phyloP scores from a whole-genome alignment of 306 rosid genomes.

The Dicorynia guianensis region DNA sequence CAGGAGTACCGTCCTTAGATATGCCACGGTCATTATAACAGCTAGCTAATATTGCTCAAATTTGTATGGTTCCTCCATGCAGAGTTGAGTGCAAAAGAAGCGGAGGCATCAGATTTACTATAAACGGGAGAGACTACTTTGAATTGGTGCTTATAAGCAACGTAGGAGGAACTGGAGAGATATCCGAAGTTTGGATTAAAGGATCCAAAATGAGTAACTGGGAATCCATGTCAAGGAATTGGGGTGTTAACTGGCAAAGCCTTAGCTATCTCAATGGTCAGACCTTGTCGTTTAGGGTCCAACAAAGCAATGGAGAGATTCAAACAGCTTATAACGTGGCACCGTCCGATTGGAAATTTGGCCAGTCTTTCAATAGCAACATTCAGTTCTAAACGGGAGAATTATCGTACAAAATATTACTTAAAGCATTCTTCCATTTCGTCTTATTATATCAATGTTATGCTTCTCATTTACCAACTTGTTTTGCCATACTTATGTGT shows the following conservation, averaged over 20 bases:
- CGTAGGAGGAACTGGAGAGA: constrained; percentile 59
- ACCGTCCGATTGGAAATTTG: constrained; percentile 61
- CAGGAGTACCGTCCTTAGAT: too few species aligned
- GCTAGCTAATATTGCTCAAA: neutral
- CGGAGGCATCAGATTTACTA: constrained; percentile 63
- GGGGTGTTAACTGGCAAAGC: constrained; percentile 73
- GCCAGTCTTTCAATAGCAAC: constrained; percentile 57
- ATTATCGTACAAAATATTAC: neutral
- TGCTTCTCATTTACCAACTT: neutral
- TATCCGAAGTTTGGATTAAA: constrained; percentile 61
- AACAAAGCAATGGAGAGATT: constrained; percentile 49
- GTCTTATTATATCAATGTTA: neutral
- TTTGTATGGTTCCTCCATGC: constrained; percentile 23
- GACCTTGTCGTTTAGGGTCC: constrained; percentile 62
- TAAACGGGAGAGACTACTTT: constrained; percentile 57
- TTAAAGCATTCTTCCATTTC: constrained; percentile 13
- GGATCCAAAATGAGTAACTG: constrained; percentile 57
- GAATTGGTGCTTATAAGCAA: constrained; percentile 64
- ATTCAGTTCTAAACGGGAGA: constrained; percentile 41
- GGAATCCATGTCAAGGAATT: constrained; percentile 65
- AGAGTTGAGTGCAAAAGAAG: constrained; percentile 59
- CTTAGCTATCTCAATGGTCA: constrained; percentile 60
- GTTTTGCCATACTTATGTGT: neutral
- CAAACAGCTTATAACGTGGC: constrained; percentile 49
- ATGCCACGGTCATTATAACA: neutral